Conservation (phyloP, 169 alveolate species). For the Plasmodium adleri region DNA sequence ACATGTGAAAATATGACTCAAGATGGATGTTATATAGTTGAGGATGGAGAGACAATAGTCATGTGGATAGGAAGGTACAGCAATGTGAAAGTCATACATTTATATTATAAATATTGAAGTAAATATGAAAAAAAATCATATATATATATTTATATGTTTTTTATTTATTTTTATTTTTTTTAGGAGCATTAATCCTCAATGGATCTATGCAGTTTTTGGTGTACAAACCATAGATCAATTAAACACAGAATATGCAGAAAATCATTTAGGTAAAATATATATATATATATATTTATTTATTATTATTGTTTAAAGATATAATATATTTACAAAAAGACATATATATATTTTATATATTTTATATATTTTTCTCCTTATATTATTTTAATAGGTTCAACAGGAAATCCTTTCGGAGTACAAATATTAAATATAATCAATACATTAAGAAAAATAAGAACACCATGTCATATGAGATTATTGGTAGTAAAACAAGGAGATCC, state of each 20-base stretch:
- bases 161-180: neutral
- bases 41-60: conserved; percentile 90
- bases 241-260: conserved; percentile 88
- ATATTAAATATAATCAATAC: conserved; percentile 80
- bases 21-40: conserved; percentile 91
- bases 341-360: neutral
- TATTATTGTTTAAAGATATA: neutral
- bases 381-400: conserved; percentile 57
- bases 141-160: conserved; percentile 2
- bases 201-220: conserved; percentile 88
- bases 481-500: conserved; percentile 89
- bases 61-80: conserved; percentile 92
- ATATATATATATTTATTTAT: conserved; percentile 11
- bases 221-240: conserved; percentile 85
- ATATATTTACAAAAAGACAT: neutral
- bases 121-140: too few species aligned
- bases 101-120: neutral
- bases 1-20: conserved; percentile 88
- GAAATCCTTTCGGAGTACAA: conserved; percentile 83
- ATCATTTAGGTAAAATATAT: conserved; percentile 78
- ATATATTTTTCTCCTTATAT: neutral
- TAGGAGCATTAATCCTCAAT: conserved; percentile 84
- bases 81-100: neutral
- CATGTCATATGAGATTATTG: conserved; percentile 83
- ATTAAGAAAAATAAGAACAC: conserved; percentile 79